Conservation (phyloP, 2,329 filamentous ascomycete genomes). For the Ophiostoma himal-ulmi region DNA sequence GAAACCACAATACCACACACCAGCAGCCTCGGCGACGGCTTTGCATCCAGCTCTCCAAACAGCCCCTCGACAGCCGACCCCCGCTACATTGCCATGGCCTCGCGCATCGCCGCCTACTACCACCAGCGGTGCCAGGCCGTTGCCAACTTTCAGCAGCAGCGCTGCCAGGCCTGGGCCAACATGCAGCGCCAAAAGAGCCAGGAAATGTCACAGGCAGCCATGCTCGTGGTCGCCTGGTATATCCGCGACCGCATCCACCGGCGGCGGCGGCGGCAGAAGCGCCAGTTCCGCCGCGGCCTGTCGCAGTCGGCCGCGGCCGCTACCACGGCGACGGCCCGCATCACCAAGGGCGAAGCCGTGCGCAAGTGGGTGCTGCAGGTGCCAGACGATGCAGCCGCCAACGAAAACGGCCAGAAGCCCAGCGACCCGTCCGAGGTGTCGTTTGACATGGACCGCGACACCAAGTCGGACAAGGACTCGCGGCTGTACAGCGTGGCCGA, state of each 20-base stretch:
- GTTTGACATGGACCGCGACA: constrained; percentile 40
- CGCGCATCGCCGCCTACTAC: constrained; percentile 45
- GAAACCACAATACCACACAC: background rate
- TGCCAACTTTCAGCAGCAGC: constrained; percentile 43
- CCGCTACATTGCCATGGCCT: constrained; percentile 42
- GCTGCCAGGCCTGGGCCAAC: constrained; percentile 44
- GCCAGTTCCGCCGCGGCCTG: constrained; percentile 39
- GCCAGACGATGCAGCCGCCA: constrained; percentile 31
- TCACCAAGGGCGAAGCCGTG: constrained; percentile 39
- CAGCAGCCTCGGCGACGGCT: background rate
- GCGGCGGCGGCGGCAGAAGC: constrained; percentile 38
- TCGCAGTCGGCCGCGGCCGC: constrained; percentile 10
- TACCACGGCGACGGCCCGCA: constrained; percentile 9
- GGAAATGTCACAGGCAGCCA: constrained; percentile 45
- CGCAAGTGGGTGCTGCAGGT: constrained; percentile 41
- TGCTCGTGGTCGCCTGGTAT: constrained; percentile 47
- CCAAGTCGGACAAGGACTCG: constrained; percentile 38
- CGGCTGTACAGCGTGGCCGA: constrained; percentile 42
- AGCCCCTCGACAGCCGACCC: constrained; percentile 32
- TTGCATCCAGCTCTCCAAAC: background rate
- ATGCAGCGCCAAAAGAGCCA: constrained; percentile 44
- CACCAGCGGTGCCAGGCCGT: constrained; percentile 45
- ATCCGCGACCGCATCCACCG: constrained; percentile 44
- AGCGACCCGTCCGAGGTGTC: constrained; percentile 37
- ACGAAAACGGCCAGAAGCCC: constrained; percentile 31